Evolutionary conservation across 1,284 basidiomycete species (phyloP).

Genomic region (Malassezia sympodialis): DNA sequence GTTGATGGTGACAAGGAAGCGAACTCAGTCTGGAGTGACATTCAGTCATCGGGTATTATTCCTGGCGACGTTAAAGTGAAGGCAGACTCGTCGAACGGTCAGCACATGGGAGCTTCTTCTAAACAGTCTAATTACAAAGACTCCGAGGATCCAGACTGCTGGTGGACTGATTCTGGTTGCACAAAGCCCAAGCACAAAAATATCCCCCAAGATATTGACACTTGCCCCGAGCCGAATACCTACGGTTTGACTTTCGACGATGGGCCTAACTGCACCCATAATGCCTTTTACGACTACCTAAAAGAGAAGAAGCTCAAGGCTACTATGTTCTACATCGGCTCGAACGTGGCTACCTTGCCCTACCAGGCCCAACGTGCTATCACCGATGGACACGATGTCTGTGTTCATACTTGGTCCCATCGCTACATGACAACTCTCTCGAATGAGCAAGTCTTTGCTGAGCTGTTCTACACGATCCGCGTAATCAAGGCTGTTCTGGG

Average conservation of each 20-base stretch:
- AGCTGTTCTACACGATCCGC: conserved; percentile 53
- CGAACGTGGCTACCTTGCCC: conserved; percentile 19
- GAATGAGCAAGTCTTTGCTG: conserved; percentile 50
- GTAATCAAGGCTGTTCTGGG: conserved; percentile 51
- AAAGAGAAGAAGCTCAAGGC: conserved; percentile 21
- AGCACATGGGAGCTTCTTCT: background rate
- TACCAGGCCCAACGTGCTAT: conserved; percentile 21
- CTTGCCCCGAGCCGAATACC: conserved; percentile 50
- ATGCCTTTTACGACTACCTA: conserved; percentile 25
- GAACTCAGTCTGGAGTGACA: conserved; percentile 31
- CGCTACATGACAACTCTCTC: conserved; percentile 21
- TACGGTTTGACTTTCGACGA: conserved; percentile 38
- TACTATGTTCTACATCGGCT: conserved; percentile 29
- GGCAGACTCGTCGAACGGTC: background rate
- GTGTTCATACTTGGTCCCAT: conserved; percentile 28
- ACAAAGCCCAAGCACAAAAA: conserved; percentile 39
- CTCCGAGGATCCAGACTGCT: conserved; percentile 37
- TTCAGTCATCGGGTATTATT: conserved; percentile 42
- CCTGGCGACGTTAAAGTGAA: conserved; percentile 36
- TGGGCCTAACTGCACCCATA: conserved; percentile 35
- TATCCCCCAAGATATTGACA: conserved; percentile 48
- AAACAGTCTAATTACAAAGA: conserved; percentile 9
- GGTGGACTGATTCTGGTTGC: conserved; percentile 37
- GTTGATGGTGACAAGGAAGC: conserved; percentile 49
- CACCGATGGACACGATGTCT: conserved; percentile 22